Evolutionary conservation across 345 rosid genomes (phyloP).

Genomic region (Eucalyptus marginata): DNA sequence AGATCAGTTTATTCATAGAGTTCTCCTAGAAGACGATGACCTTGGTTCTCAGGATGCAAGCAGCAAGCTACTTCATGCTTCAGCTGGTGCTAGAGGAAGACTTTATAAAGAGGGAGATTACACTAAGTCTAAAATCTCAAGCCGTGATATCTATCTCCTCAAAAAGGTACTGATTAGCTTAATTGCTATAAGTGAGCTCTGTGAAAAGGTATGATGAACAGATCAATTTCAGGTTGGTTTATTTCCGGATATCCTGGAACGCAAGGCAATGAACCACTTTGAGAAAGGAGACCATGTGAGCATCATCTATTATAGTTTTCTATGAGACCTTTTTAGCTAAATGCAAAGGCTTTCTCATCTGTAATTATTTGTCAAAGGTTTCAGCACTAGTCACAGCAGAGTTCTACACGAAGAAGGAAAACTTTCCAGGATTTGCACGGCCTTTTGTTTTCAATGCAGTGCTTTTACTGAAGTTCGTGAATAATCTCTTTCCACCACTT

Average conservation of each 20-base stretch:
- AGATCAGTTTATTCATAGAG: slow-evolving; percentile 74
- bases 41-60: slow-evolving; percentile 11
- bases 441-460: slow-evolving; percentile 81
- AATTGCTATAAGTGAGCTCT: neutral
- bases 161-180: slow-evolving; percentile 27
- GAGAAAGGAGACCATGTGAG: slow-evolving; percentile 43
- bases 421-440: slow-evolving; percentile 88
- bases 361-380: slow-evolving; percentile 23
- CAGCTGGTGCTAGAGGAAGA: slow-evolving; percentile 61
- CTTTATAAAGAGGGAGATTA: slow-evolving; percentile 68
- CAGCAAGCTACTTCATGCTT: slow-evolving; percentile 43
- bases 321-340: neutral
- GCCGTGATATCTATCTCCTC: slow-evolving; percentile 50
- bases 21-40: slow-evolving; percentile 76
- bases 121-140: slow-evolving; percentile 51
- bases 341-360: neutral
- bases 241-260: slow-evolving; percentile 80
- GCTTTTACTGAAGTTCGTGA: slow-evolving; percentile 53
- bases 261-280: slow-evolving; percentile 61
- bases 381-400: slow-evolving; percentile 88
- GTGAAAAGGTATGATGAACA: neutral
- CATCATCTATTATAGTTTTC: neutral
- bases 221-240: slow-evolving; percentile 54
- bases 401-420: slow-evolving; percentile 65
- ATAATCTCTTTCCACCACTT: neutral